A percentile compares a stretch with the other conserved stretches of the same genome.
These are phyloP conservation scores for Parasitella parasitica DNA, from an alignment of 371 early-diverging fungal genomes.

Conservation along the genomic window DNA sequence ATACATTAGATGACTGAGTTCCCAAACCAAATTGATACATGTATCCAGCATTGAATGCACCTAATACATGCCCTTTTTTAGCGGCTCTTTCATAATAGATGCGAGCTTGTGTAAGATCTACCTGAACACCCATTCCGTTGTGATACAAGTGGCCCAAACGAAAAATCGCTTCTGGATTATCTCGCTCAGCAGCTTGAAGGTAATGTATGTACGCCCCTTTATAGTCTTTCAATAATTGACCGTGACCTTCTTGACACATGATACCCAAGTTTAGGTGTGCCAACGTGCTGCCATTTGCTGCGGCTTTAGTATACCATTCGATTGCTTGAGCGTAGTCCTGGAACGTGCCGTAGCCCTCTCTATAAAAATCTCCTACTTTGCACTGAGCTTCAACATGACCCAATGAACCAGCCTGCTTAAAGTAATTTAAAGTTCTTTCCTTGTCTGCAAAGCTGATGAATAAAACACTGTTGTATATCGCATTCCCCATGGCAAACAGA, in stretches of 20 bases:
- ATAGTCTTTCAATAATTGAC: not conserved
- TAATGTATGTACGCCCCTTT: not conserved
- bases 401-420: not conserved
- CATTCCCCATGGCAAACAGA: not conserved
- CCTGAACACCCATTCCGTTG: not conserved
- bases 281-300: not conserved
- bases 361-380: not conserved
- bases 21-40: slow-evolving; percentile 5
- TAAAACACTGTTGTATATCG: not conserved
- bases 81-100: not conserved
- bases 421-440: not conserved
- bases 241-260: slow-evolving; percentile 1
- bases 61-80: not conserved
- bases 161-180: not conserved
- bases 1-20: not conserved
- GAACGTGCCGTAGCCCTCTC: not conserved
- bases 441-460: not conserved
- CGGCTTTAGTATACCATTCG: not conserved
- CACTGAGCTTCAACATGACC: not conserved
- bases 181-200: not conserved
- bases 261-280: not conserved
- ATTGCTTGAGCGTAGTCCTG: not conserved
- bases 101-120: not conserved
- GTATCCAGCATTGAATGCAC: not conserved
- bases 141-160: not conserved